Evolutionary conservation across 257 asterid species (phyloP), one percentile per base, ranked within the genome.

Genomic region (Cynanchum wilfordii): DNA sequence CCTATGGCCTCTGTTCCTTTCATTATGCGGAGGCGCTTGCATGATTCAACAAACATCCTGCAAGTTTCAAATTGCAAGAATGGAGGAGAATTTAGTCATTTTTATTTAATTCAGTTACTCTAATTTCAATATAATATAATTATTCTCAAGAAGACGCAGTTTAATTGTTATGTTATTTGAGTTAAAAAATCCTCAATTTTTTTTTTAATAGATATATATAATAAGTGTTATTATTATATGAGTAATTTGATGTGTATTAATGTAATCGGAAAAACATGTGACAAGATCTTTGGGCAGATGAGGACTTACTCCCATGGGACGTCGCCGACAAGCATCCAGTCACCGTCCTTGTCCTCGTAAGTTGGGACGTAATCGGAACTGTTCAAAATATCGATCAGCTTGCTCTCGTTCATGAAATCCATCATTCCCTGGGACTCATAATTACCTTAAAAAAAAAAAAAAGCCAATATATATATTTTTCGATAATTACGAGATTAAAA

Each of bases 281-380:
- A n/a, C n/a, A n/a, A n/a, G n/a, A n/a, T n/a, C n/a, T n/a, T n/a
- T n/a, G n/a, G n/a, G n/a, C n/a, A n/a, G 38, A 33, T 2, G 38
- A 38, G 22, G 59, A 62, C 94, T 86, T 87, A 91, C 97, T 82
- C 89, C 96, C 97, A 89, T 3, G 97, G 96, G 63, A 90, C 95
- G 47, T 90, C 95, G 47, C 93, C 93, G 11, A 90, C 89, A 20
- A 90, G 91, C 95, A 90, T 87, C 96, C 96, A 90, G 50, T 90
- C 96, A 33, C 96, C 96, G 74, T 88, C 96, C 75, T 81, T 90
- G 86, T 90, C 96, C 71, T 90, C 93, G 60, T 88, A 88, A 56
- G 95, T 87, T 17, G 91, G 88, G 78, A 90, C 94, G n/a, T 85
- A 89, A 22, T 91, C 96, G 58, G 92, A 87, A 81, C 83, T 82